Conservation (phyloP, 371 early-diverging fungal genomes). For the Syncephalis fuscata region DNA sequence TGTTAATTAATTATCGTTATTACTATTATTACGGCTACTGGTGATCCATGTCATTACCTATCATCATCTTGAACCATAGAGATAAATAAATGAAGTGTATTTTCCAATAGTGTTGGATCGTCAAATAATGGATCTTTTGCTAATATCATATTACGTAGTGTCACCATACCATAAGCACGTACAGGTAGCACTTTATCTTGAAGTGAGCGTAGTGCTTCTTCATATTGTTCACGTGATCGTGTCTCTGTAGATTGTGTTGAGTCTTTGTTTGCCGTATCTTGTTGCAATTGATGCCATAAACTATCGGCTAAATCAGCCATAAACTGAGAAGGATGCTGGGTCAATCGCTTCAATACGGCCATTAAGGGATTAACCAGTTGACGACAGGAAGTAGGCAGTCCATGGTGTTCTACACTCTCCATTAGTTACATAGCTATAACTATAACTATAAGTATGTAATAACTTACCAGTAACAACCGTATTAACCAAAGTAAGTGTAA, state of each 20-base stretch:
- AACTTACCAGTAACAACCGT: constrained; percentile 22
- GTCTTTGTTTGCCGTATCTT: not conserved
- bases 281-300: constrained; percentile 25
- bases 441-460: not conserved
- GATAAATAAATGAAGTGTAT: constrained; percentile 52
- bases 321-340: constrained; percentile 24
- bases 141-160: constrained; percentile 61
- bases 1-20: not conserved
- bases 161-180: constrained; percentile 69
- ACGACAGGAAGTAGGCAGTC: constrained; percentile 21
- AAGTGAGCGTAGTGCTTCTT: constrained; percentile 58
- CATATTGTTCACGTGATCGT: constrained; percentile 34
- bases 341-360: constrained; percentile 31
- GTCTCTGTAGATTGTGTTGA: constrained; percentile 2
- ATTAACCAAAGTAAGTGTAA: constrained; percentile 33
- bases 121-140: constrained; percentile 13
- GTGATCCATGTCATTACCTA: constrained; percentile 22
- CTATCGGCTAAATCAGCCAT: constrained; percentile 34
- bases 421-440: not conserved
- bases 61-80: constrained; percentile 58
- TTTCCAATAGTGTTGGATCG: constrained; percentile 29
- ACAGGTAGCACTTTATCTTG: constrained; percentile 68
- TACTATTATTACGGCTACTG: not conserved
- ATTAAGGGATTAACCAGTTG: constrained; percentile 27
- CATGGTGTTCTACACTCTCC: constrained; percentile 23